Percentiles rank a stretch among this genome's conserved stretches.
phyloP scores from a whole-genome alignment of 2,329 filamentous ascomycete species.

The Penicillium rolfsii region DNA sequence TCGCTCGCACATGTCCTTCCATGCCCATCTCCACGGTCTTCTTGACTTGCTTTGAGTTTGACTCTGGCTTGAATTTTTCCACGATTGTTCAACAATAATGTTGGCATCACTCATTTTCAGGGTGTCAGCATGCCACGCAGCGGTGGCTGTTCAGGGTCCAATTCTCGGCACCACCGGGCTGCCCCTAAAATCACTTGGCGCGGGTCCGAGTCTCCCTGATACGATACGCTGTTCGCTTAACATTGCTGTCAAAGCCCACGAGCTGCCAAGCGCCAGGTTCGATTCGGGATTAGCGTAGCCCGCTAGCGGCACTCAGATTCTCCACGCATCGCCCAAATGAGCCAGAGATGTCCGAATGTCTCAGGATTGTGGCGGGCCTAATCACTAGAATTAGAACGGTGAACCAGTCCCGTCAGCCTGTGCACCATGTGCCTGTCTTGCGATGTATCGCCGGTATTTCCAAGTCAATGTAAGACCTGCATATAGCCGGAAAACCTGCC shows the following conservation, averaged over 20 bases:
- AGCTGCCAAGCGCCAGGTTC: not conserved
- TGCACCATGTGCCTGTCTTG: not conserved
- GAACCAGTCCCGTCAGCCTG: not conserved
- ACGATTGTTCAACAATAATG: not conserved
- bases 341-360: not conserved
- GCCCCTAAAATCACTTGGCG: not conserved
- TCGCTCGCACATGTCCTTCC: no score
- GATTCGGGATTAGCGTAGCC: not conserved
- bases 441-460: not conserved
- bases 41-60: no score
- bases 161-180: not conserved
- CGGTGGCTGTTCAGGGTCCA: not conserved
- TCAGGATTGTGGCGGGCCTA: not conserved
- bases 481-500: not conserved
- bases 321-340: not conserved
- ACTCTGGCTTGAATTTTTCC: no score
- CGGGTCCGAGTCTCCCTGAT: not conserved
- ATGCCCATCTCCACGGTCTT: no score
- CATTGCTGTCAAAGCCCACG: not conserved
- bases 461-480: not conserved
- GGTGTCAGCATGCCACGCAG: not conserved
- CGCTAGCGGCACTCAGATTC: not conserved
- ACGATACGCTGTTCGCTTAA: not conserved
- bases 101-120: not conserved
- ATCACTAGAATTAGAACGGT: not conserved